Evolutionary conservation across 345 rosid genomes (phyloP), one percentile per base, ranked within the genome.

Genomic region (Pistacia atlantica): DNA sequence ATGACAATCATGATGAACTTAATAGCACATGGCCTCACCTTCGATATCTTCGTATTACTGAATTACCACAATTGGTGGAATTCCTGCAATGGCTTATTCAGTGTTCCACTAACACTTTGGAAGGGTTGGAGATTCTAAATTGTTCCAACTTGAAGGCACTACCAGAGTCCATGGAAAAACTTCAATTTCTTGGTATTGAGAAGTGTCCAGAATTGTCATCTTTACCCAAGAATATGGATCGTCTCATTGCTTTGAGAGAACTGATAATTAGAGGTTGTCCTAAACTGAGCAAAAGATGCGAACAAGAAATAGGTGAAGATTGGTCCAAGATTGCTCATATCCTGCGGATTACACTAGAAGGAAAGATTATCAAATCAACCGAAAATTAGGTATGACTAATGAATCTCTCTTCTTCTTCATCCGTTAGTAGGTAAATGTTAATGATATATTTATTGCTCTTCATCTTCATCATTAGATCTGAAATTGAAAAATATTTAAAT

Each of bases 311-410:
- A 25, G 66, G 84, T 25, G 56, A 73, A 7, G 84, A 79, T 78
- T 84, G 84, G 84, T 52, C 37, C 11, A 78, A 71, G 57, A 81
- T 84, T 22, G 71, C 83, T 54, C 80, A 81, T 61, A 3, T 81
- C 51, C 75, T 55, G 11, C 28, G 64, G 10, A 61, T 81, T 33
- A 6, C 38, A n/a, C 66, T 84, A 10, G 78, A 81, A 18, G 75
- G 72, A n/a, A 51, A 63, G 75, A 76, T 69, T 45, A 46, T 81
- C 8, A 63, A 75, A 63, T 68, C 54, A 49, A 48, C 37, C 1
- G 17, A 67, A 22, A 0, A 9, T 46, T 67, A 67, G 71, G 38
- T 48, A 67, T 5, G 17, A 52, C 5, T 0, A 3, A 35, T 67
- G 5, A 2, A 11, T 67, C 33, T 46, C 8, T 20, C 18, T 8